phyloP scores from a whole-genome alignment of 768 basidiomycete species.

The Termitomyces sp. region DNA sequence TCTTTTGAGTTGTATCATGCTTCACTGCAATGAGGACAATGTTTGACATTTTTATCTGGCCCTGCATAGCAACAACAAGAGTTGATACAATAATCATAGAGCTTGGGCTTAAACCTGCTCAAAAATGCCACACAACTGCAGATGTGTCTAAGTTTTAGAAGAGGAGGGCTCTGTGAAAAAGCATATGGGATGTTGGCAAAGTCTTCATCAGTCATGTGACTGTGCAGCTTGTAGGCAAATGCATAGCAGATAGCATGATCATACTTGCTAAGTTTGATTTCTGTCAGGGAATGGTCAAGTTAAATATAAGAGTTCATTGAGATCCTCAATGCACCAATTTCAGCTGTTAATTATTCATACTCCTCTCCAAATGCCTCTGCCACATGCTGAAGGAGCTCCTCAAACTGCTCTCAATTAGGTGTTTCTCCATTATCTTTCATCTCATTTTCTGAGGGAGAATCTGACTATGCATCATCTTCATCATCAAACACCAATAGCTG shows the following conservation, averaged over 20 bases:
- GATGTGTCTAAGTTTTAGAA: background rate
- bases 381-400: background rate
- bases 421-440: slow-evolving; percentile 2
- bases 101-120: slow-evolving; percentile 25
- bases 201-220: background rate
- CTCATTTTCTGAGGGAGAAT: background rate
- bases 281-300: background rate
- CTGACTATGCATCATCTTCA: background rate
- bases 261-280: slow-evolving; percentile 18
- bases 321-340: slow-evolving; percentile 9
- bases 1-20: slow-evolving; percentile 11
- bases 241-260: slow-evolving; percentile 20
- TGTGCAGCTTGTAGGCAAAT: background rate
- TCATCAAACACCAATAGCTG: background rate
- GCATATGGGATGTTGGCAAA: slow-evolving; percentile 20
- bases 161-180: slow-evolving; percentile 16
- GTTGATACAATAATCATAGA: slow-evolving; percentile 39
- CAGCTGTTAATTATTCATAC: slow-evolving; percentile 13
- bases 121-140: slow-evolving; percentile 20
- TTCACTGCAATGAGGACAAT: slow-evolving; percentile 32
- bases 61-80: slow-evolving; percentile 37
- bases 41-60: slow-evolving; percentile 15
- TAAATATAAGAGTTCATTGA: background rate
- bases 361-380: slow-evolving; percentile 11
- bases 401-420: background rate